Evolutionary conservation across 352 stramenopile species (phyloP).

Genomic region (Phytopythium helicoides): DNA sequence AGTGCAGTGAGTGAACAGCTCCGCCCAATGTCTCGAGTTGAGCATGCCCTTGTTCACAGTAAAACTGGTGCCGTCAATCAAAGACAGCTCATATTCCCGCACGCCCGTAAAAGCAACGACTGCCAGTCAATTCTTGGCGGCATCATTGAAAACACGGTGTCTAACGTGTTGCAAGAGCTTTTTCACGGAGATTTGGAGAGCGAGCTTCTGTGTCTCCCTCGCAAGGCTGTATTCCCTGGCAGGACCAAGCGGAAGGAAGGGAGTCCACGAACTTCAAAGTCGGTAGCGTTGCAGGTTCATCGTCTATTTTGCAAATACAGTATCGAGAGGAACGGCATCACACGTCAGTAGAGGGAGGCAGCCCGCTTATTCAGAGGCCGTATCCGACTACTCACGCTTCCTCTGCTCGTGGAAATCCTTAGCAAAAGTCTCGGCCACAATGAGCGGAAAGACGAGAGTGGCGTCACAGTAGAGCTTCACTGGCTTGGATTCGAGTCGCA

Average conservation of each 20-base stretch:
- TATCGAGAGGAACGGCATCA: background rate
- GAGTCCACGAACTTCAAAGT: background rate
- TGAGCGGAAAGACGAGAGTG: slow-evolving; percentile 98
- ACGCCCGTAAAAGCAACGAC: slow-evolving; percentile 47
- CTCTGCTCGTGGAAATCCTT: slow-evolving; percentile 89
- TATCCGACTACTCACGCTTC: slow-evolving; percentile 18
- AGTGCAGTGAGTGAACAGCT: slow-evolving; percentile 39
- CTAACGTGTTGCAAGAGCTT: slow-evolving; percentile 82
- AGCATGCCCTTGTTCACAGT: slow-evolving; percentile 14
- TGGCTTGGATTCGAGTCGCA: slow-evolving; percentile 91
- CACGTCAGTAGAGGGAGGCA: background rate
- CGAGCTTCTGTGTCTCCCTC: slow-evolving; percentile 63
- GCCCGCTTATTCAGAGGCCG: background rate
- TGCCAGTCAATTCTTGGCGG: slow-evolving; percentile 57
- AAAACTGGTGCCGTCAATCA: background rate
- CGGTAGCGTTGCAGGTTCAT: background rate
- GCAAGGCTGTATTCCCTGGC: slow-evolving; percentile 45
- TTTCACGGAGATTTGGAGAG: slow-evolving; percentile 74
- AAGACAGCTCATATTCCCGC: slow-evolving; percentile 14
- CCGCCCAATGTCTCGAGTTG: slow-evolving; percentile 19
- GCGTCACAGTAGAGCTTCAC: slow-evolving; percentile 98
- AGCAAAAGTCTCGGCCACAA: slow-evolving; percentile 99
- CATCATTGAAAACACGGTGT: slow-evolving; percentile 79
- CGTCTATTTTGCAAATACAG: slow-evolving; percentile 8
- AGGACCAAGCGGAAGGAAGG: background rate